Evolutionary conservation across 257 asterid genomes (phyloP).

Genomic region (Marsdenia floribunda): DNA sequence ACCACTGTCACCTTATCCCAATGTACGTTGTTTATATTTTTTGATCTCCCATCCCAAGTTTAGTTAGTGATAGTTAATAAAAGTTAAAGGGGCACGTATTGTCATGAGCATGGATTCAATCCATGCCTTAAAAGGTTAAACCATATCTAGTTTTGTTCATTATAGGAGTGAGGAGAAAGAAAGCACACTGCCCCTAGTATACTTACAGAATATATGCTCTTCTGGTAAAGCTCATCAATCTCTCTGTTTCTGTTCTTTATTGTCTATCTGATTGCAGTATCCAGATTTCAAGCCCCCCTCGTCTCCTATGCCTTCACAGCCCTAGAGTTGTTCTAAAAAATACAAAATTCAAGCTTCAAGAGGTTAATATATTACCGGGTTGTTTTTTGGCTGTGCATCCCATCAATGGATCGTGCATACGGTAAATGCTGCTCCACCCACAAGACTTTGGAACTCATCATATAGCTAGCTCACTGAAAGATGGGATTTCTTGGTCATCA

Average conservation of each 20-base stretch:
- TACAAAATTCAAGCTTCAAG: background rate
- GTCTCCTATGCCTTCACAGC: conserved; percentile 88
- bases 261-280: conserved; percentile 49
- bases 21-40: conserved; percentile 38
- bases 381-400: conserved; percentile 6
- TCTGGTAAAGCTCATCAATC: background rate
- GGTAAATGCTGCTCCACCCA: background rate
- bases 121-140: too few relatives aligned
- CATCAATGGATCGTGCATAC: background rate
- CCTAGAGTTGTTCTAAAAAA: conserved; percentile 28
- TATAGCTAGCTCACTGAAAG: background rate
- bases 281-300: conserved; percentile 96
- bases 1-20: conserved; percentile 87
- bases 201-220: too few relatives aligned
- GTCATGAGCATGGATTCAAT: too few relatives aligned
- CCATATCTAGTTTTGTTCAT: too few relatives aligned
- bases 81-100: background rate
- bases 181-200: too few relatives aligned
- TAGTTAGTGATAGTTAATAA: background rate
- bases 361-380: background rate
- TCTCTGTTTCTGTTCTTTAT: background rate
- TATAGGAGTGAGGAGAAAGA: too few relatives aligned
- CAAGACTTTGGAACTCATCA: conserved; percentile 5
- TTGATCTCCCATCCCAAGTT: background rate
- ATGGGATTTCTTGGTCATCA: background rate